Conservation (phyloP, 768 basidiomycete species). For the Mycena venus region DNA sequence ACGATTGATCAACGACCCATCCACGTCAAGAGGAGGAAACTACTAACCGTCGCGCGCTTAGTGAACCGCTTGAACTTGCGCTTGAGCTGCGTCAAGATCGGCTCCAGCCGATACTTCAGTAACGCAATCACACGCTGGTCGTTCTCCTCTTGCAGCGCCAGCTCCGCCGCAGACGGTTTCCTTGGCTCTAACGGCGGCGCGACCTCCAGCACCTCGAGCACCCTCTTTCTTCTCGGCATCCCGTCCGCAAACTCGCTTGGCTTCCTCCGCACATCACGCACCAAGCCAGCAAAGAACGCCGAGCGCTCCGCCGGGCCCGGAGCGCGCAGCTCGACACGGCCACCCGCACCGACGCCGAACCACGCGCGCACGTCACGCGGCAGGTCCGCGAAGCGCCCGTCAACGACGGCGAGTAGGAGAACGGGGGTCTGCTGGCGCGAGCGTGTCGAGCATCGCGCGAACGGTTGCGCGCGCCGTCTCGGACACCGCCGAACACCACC, state of each 20-base stretch:
- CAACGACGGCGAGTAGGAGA: slow-evolving; percentile 91
- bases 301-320: slow-evolving; percentile 71
- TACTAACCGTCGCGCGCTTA: slow-evolving; percentile 79
- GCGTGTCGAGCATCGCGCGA: slow-evolving; percentile 90
- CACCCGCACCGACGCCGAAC: slow-evolving; percentile 88
- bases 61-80: slow-evolving; percentile 93
- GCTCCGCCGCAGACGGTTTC: slow-evolving; percentile 83
- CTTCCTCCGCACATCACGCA: slow-evolving; percentile 78
- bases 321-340: slow-evolving; percentile 71
- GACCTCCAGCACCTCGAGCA: slow-evolving; percentile 87
- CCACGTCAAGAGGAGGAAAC: not conserved
- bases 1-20: slow-evolving; percentile 26
- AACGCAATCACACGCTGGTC: slow-evolving; percentile 85
- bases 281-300: slow-evolving; percentile 81
- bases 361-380: slow-evolving; percentile 89
- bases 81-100: slow-evolving; percentile 89
- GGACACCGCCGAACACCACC: slow-evolving; percentile 88
- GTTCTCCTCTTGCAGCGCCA: slow-evolving; percentile 85
- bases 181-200: slow-evolving; percentile 93
- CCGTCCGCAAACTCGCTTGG: slow-evolving; percentile 94
- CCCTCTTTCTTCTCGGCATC: slow-evolving; percentile 82
- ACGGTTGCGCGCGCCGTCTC: slow-evolving; percentile 90
- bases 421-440: slow-evolving; percentile 94
- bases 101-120: slow-evolving; percentile 91
- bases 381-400: slow-evolving; percentile 77